These are phyloP conservation scores for Gautieria morchelliformis DNA, from an alignment of 768 basidiomycete species.

Conservation along the genomic window DNA sequence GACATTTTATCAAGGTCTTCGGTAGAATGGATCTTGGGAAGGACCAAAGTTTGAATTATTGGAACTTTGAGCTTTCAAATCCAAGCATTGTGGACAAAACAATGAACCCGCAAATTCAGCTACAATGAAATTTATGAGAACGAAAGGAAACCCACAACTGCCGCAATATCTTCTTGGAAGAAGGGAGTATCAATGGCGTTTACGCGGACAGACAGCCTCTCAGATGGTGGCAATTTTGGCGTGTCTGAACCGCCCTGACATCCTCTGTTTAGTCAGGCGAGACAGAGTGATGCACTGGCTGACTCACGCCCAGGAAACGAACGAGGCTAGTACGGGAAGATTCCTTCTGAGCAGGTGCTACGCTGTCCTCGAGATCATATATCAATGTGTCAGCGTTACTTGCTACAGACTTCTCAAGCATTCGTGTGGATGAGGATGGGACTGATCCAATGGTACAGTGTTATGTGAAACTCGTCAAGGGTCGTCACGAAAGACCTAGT, in stretches of 20 bases:
- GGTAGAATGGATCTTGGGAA: slow-evolving; percentile 74
- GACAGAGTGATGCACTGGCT: background rate
- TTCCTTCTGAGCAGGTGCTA: slow-evolving; percentile 48
- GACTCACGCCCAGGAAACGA: slow-evolving; percentile 47
- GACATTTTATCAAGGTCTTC: slow-evolving; percentile 59
- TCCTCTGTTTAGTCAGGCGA: background rate
- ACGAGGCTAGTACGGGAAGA: slow-evolving; percentile 46
- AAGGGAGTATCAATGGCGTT: slow-evolving; percentile 59
- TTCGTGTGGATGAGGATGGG: slow-evolving; percentile 68
- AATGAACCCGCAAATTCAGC: background rate
- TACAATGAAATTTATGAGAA: background rate
- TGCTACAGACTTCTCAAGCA: slow-evolving; percentile 69
- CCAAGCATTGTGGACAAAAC: background rate
- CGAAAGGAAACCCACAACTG: slow-evolving; percentile 36
- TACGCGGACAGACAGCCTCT: slow-evolving; percentile 59
- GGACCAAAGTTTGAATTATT: slow-evolving; percentile 54
- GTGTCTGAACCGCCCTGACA: background rate
- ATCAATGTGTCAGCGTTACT: slow-evolving; percentile 64
- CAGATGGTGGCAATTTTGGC: slow-evolving; percentile 30
- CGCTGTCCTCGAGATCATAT: slow-evolving; percentile 86
- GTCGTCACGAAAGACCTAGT: background rate
- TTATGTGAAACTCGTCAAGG: background rate
- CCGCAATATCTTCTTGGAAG: slow-evolving; percentile 53
- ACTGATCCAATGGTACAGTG: slow-evolving; percentile 30
- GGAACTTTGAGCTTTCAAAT: slow-evolving; percentile 32